Evolutionary conservation across 169 alveolate genomes (phyloP), one percentile per base, ranked within the genome.

Genomic region (Plasmodium ovale): DNA sequence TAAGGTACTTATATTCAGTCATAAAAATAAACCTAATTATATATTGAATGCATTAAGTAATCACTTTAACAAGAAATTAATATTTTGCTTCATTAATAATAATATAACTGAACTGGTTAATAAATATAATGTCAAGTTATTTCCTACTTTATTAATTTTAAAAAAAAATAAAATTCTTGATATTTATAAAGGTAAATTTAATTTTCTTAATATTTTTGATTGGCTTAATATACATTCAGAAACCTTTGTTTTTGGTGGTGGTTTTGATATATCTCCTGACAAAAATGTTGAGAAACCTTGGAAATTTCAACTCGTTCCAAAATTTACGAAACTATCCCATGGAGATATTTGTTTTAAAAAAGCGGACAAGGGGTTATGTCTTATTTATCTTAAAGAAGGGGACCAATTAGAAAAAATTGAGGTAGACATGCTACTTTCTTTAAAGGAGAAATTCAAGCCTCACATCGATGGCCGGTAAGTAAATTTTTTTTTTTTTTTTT

Each of bases 201-300:
- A 95, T 53, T 98, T 93, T 85, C 85, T 91, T 56, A 93, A 91
- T 31, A 92, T 98, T 91, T 97, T 96, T 73, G 99, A 98, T 72
- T 98, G 98, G 97, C 96, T 98, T 10, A 98, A 98, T 87, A 96
- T 98, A 16, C 96, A 96, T 89, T 93, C 98, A 44, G 99, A 98
- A 87, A 97, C 99, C 4, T 98, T 98, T 95, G 98, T 97, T 27
- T 94, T 96, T 64, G 99, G 99, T 42, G 98, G 99, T 9, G 98
- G 98, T 29, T 94, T 95, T 77, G 95, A 97, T 25, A 96, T 93
- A 31, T 77, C 88, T 29, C 94, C 93, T 37, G 96, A 91, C 33
- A 94, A 92, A 35, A 77, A 95, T 0, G 95, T 94, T 1, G 62
- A 97, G 2, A 97, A 97, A 87, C 96, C 99, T 0, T 97, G 94